A percentile compares a stretch with the other conserved stretches of the same genome.
phyloP scores from a whole-genome alignment of 2,329 filamentous ascomycete species.

The Claviceps citrina region DNA sequence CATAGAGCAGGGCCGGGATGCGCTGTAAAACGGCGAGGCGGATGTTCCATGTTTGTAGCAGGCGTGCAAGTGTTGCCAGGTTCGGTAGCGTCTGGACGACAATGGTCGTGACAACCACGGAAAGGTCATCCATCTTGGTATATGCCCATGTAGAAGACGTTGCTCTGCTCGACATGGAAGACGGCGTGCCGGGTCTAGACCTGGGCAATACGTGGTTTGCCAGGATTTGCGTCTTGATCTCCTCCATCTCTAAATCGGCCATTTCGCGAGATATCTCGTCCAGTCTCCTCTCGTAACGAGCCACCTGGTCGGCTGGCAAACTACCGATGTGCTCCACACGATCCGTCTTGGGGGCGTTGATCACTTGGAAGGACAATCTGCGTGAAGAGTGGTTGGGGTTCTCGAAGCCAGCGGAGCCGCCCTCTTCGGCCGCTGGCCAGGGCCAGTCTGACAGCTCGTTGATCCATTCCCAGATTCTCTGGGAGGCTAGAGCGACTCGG shows the following conservation, averaged over 20 bases:
- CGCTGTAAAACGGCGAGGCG: conserved; percentile 61
- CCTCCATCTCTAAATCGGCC: conserved; percentile 60
- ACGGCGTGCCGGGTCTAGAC: conserved; percentile 22
- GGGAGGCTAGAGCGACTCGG: conserved; percentile 53
- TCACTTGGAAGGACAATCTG: conserved; percentile 20
- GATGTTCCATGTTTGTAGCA: conserved; percentile 66
- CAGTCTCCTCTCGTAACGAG: conserved; percentile 54
- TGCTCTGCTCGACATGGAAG: conserved; percentile 16
- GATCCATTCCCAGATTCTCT: conserved; percentile 59
- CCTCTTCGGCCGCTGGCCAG: conserved; percentile 30
- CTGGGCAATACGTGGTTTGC: conserved; percentile 57
- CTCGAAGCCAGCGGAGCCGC: conserved; percentile 39
- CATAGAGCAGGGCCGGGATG: conserved; percentile 51
- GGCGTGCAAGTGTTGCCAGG: conserved; percentile 53
- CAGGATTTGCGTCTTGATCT: conserved; percentile 77
- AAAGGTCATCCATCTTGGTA: conserved; percentile 71
- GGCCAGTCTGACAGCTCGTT: conserved; percentile 50
- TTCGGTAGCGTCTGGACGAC: conserved; percentile 79
- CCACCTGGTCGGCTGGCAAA: conserved; percentile 47
- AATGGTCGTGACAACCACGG: conserved; percentile 78
- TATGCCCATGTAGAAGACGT: conserved; percentile 37
- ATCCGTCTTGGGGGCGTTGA: conserved; percentile 11
- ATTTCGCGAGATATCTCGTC: conserved; percentile 57
- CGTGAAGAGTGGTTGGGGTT: conserved; percentile 27
- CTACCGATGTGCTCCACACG: conserved; percentile 48